Evolutionary conservation across 179 eudicot genomes (phyloP), one percentile per base, ranked within the genome.

Genomic region (Beta corolliflora): DNA sequence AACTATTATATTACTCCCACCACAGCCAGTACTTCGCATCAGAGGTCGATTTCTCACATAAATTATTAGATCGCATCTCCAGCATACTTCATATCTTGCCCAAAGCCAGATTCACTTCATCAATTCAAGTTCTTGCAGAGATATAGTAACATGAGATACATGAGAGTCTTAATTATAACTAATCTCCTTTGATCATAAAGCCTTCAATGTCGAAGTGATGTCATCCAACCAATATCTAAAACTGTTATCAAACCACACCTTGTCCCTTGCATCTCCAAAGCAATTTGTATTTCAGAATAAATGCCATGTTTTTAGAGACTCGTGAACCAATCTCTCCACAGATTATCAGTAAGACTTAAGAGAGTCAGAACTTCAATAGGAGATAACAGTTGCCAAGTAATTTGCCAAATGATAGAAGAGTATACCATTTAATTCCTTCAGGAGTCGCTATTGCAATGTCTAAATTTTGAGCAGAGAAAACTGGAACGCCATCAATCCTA

Each of bases 361-460:
- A 52, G 59, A 69, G 50, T 80, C 63, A 29, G 15, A 31, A 46
- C 54, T 61, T 74, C 73, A 41, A 53, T 31, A 73, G 44, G 77
- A 19, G 31, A 61, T 56, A 48, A 45, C 23, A 45, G 7, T 5
- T 25, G 7, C 23, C 5, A 46, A 10, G 54, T 44, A 15, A 52
- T 44, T 16, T 9, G 12, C 50, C 4, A 19, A 69, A 71, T 1
- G 9, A 54, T 18, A 72, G n/a, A 36, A 70, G 1, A 67, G 54
- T 81, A 70, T 89, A 95, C 98, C 98, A 90, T 87, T 92, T 95
- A 53, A 94, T 90, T 84, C 98, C 98, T 79, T 93, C 93, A 1
- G 93, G 88, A 9, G 98, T 92, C 76, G 98, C 97, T 74, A 95
- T 92, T 41, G 98, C 98, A 83, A 95, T 91, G 82, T 95, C 97